Conservation (phyloP, 2,329 filamentous ascomycete genomes). For the Zymoseptoria pseudotritici region DNA sequence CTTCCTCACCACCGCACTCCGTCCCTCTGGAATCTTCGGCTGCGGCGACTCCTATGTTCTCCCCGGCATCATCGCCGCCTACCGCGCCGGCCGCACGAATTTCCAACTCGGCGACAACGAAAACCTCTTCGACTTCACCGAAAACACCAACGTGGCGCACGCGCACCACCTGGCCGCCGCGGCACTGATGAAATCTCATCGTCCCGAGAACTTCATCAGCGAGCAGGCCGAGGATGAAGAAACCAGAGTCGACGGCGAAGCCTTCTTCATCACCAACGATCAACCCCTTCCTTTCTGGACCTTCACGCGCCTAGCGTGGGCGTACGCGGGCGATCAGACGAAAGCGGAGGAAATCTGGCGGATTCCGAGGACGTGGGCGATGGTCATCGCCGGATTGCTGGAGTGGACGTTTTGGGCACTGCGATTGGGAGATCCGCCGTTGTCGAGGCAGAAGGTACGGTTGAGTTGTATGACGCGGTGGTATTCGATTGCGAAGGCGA, state of each 20-base stretch:
- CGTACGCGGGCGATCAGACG: conserved; percentile 35
- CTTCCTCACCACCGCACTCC: conserved; percentile 44
- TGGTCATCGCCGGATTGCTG: conserved; percentile 36
- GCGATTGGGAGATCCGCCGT: conserved; percentile 37
- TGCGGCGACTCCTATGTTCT: conserved; percentile 42
- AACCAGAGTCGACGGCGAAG: conserved; percentile 41
- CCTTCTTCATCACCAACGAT: conserved; percentile 39
- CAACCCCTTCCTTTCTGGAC: conserved; percentile 46
- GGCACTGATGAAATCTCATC: conserved; percentile 41
- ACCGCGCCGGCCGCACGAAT: conserved; percentile 41
- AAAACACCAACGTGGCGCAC: conserved; percentile 46
- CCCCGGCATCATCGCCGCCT: conserved; percentile 38
- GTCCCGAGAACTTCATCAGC: conserved; percentile 24
- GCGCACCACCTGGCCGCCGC: conserved; percentile 45
- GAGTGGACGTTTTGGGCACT: conserved; percentile 40
- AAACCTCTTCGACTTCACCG: conserved; percentile 49
- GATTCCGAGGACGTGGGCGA: conserved; percentile 34
- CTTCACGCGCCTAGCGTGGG: conserved; percentile 42
- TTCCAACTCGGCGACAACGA: conserved; percentile 46
- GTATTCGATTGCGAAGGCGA: conserved; percentile 70
- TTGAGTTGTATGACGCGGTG: conserved; percentile 71
- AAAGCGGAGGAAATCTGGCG: conserved; percentile 36
- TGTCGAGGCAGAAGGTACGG: conserved; percentile 45
- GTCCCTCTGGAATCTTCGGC: conserved; percentile 46
- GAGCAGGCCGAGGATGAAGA: conserved; percentile 39